A percentile compares a stretch with the other conserved stretches of the same genome.
Evolutionary conservation across 1,284 basidiomycete species (phyloP).

Genomic region (Chiua sp.): DNA sequence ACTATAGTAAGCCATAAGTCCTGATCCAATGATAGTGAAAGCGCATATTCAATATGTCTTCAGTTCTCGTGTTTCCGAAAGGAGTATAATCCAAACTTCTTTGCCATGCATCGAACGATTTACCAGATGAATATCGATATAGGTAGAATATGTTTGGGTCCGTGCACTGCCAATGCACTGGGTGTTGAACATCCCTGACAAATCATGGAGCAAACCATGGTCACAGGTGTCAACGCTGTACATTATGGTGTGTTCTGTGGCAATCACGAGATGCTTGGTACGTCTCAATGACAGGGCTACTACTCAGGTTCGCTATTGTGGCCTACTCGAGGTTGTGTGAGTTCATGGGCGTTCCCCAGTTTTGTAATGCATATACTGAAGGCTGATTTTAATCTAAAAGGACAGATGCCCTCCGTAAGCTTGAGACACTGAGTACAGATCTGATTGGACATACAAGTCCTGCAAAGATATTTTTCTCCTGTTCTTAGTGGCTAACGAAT

Average conservation of each 20-base stretch:
- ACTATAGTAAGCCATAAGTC: not conserved
- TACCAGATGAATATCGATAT: not conserved
- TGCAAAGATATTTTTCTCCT: not conserved
- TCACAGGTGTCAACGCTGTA: not conserved
- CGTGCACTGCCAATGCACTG: not conserved
- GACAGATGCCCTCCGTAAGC: not conserved
- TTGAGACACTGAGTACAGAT: not conserved
- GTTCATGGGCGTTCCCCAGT: not conserved
- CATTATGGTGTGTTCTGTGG: not conserved
- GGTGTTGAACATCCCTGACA: not conserved
- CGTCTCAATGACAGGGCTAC: not conserved
- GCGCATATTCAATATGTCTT: not conserved
- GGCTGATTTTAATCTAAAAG: too few relatives aligned
- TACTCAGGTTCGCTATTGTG: not conserved
- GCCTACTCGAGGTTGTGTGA: not conserved
- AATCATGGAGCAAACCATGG: not conserved
- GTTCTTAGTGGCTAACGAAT: too few relatives aligned
- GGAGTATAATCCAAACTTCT: not conserved
- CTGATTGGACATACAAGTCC: not conserved
- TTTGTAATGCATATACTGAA: not conserved
- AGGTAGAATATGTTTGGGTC: not conserved
- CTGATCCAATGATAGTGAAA: too few relatives aligned
- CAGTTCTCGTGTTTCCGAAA: not conserved
- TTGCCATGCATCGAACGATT: not conserved
- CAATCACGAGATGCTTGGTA: not conserved